Conservation (phyloP, 306 rosid species). For the Chamaecrista fasciculata region DNA sequence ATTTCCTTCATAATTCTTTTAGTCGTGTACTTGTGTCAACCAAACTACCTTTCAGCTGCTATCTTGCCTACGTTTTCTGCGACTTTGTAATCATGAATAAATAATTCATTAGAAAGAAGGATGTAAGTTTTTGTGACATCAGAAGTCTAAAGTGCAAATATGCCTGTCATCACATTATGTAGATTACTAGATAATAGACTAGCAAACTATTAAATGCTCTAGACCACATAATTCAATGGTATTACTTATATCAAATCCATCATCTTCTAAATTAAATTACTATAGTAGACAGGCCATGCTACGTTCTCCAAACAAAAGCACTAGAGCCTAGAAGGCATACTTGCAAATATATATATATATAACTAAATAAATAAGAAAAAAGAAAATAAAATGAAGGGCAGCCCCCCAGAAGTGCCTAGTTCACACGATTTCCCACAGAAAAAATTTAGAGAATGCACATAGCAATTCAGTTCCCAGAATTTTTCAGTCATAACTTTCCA, state of each 20-base stretch:
- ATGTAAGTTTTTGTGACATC: not conserved
- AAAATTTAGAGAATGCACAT: not conserved
- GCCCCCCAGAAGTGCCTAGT: too few relatives aligned
- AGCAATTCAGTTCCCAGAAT: not conserved
- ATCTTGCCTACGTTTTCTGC: not conserved
- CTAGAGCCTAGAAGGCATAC: not conserved
- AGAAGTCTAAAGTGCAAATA: not conserved
- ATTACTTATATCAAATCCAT: conserved; percentile 1
- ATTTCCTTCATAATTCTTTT: too few relatives aligned
- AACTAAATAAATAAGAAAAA: too few relatives aligned
- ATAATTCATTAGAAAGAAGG: not conserved
- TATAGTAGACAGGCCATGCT: not conserved
- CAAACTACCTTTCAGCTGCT: not conserved
- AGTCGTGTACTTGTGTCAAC: not conserved
- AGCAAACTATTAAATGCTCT: not conserved
- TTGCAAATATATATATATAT: not conserved
- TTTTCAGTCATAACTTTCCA: not conserved
- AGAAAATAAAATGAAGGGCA: not conserved
- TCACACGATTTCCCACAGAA: not conserved
- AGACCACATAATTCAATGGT: not conserved
- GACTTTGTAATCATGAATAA: not conserved
- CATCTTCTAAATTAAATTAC: not conserved
- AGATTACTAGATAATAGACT: too few relatives aligned
- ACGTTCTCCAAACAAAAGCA: not conserved
- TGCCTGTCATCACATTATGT: conserved; percentile 3